Percentiles rank a stretch among this genome's conserved stretches.
Evolutionary conservation across 192 early-diverging fungal genomes (phyloP).

Genomic region (Mortierella antarctica): DNA sequence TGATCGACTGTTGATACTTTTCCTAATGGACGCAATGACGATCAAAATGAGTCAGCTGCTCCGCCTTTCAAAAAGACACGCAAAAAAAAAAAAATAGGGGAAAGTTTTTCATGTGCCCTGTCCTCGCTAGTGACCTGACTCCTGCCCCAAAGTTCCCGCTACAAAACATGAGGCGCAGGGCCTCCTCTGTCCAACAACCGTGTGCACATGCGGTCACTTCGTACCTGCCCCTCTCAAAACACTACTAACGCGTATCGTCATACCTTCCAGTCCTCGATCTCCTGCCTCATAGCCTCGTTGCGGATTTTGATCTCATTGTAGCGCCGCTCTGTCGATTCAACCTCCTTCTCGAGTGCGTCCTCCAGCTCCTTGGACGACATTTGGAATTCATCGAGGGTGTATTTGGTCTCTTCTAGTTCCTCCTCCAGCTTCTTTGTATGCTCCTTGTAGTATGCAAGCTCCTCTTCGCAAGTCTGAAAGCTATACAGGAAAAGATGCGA

Average conservation of each 20-base stretch:
- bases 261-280: slow-evolving; percentile 80
- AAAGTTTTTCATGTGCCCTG: too few relatives aligned
- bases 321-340: slow-evolving; percentile 73
- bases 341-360: slow-evolving; percentile 78
- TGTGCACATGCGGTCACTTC: neutral
- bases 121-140: too few relatives aligned
- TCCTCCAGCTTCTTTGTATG: slow-evolving; percentile 62
- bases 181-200: neutral
- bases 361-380: slow-evolving; percentile 75
- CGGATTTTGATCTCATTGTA: slow-evolving; percentile 71
- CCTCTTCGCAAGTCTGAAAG: slow-evolving; percentile 63
- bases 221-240: neutral
- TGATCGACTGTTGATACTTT: slow-evolving; percentile 72
- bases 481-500: slow-evolving; percentile 7
- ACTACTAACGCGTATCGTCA: slow-evolving; percentile 5
- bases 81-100: neutral
- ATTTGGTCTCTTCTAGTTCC: slow-evolving; percentile 64
- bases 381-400: slow-evolving; percentile 74
- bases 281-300: slow-evolving; percentile 72
- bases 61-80: neutral
- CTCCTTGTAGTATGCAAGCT: slow-evolving; percentile 74
- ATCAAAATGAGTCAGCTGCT: slow-evolving; percentile 10
- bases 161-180: neutral
- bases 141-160: neutral
- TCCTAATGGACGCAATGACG: slow-evolving; percentile 33